Percentiles rank a stretch among this genome's conserved stretches.
These are phyloP conservation scores for Senecio squalidus DNA, from an alignment of 140 eudicot genomes.

Conservation along the genomic window DNA sequence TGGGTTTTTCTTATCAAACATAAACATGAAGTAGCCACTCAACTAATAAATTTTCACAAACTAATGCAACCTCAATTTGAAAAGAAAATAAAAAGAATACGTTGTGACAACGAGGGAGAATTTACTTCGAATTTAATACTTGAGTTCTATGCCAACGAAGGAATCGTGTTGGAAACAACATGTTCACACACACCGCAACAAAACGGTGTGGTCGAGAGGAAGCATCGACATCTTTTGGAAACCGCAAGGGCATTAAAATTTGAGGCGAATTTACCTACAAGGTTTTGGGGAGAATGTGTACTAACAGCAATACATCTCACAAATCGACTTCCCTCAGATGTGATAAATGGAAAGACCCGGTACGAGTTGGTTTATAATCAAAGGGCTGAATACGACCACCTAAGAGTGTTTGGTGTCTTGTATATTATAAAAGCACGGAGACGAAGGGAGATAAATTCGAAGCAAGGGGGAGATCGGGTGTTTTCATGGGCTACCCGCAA, in stretches of 20 bases:
- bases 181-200: background rate
- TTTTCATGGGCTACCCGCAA: background rate
- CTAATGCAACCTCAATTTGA: background rate
- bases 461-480: background rate
- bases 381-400: background rate
- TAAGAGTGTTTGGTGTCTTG: background rate
- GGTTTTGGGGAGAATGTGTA: background rate
- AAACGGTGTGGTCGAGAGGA: background rate
- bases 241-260: background rate
- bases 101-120: background rate
- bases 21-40: background rate
- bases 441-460: background rate
- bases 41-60: background rate
- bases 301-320: background rate
- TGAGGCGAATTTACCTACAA: background rate
- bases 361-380: background rate
- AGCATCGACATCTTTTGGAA: background rate
- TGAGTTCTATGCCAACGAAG: background rate
- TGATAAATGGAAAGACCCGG: background rate
- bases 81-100: background rate
- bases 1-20: background rate
- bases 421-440: too few relatives aligned
- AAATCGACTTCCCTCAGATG: background rate
- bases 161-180: background rate
- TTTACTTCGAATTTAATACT: background rate